These are phyloP conservation scores for Arctium minus DNA, from an alignment of 129 eudicot genomes.

Conservation along the genomic window DNA sequence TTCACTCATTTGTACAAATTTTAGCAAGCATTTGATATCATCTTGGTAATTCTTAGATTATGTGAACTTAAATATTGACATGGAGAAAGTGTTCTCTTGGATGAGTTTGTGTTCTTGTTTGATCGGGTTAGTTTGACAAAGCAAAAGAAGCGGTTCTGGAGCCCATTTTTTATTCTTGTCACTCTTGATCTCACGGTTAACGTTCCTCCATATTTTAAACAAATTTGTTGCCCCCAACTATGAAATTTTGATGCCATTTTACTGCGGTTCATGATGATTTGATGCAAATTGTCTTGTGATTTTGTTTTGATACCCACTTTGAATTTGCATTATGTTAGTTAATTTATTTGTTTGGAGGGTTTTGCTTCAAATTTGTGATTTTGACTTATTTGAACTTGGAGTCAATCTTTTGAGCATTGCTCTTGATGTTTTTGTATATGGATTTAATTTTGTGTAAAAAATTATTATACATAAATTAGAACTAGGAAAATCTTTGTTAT, in stretches of 20 bases:
- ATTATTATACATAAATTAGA: too few relatives aligned
- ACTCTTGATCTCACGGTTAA: background rate
- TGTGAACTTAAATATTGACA: too few relatives aligned
- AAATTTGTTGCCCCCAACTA: conserved; percentile 5
- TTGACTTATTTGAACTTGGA: background rate
- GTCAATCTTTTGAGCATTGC: background rate
- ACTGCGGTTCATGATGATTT: background rate
- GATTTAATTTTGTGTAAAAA: background rate
- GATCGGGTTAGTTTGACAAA: background rate
- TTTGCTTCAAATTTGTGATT: background rate
- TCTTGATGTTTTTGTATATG: conserved; percentile 4
- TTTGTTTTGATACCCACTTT: conserved; percentile 14
- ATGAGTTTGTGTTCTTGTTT: background rate
- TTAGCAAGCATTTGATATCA: background rate
- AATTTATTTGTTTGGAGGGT: background rate
- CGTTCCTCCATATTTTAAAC: background rate
- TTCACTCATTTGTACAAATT: background rate
- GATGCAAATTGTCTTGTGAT: background rate
- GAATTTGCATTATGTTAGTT: background rate
- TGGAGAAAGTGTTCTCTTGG: background rate
- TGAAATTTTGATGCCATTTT: background rate
- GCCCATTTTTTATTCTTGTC: background rate
- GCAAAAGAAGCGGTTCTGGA: background rate
- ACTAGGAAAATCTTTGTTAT: too few relatives aligned
- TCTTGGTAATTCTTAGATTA: background rate